Base-by-base conservation (phyloP, 2,329 filamentous ascomycete species). In the Aspergillus udagawae region DNA sequence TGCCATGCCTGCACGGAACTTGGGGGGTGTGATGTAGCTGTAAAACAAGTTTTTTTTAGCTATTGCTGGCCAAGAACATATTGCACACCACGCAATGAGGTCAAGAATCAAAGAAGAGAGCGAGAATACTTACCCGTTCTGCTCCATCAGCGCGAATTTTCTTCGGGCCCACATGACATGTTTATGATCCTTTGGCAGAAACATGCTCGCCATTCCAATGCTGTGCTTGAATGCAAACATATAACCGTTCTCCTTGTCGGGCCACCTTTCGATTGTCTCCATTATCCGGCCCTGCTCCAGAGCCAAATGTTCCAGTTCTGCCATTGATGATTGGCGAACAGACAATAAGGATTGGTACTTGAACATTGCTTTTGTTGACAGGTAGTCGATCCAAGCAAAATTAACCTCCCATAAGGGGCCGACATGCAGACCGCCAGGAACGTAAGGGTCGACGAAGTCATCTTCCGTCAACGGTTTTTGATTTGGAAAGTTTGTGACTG, bases 11-110 rank as follows among this genome's bases (percentile, higher is more conserved):
- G 77, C 80, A 57, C 93, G 88, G 65, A 93, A 86, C 12, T 84
- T 84, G 29, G 85, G 79, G 1, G 92, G 88, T 64, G 91, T 92
- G 25, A 96, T 89, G 70, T 95, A 96, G 42, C 93, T 97, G 60
- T 56, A 53, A 25, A 48, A 32, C 21, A 50, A 38, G 20, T 41
- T 61, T 49, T 49, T 25, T 58, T 53, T 23, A 49, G 27, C 14
- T 27, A 49, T 38, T 29, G 32, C 32, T 14, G 14, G 14, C 32
- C 32, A 38, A 5, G 5, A 38, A 38, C 14, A 38, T 38, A 38
- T 17, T 38, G 32, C 32, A 38, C 32, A n/a, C 32, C 32, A 14
- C 32, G 6, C 32, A 38, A 38, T 38, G 14, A 38, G 4, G 14
- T 38, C 14, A 38, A 17, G n/a, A n/a, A 38, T 38, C 54, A 45